These are phyloP conservation scores for Dryas octopetala DNA, from an alignment of 306 rosid species.

Conservation along the genomic window DNA sequence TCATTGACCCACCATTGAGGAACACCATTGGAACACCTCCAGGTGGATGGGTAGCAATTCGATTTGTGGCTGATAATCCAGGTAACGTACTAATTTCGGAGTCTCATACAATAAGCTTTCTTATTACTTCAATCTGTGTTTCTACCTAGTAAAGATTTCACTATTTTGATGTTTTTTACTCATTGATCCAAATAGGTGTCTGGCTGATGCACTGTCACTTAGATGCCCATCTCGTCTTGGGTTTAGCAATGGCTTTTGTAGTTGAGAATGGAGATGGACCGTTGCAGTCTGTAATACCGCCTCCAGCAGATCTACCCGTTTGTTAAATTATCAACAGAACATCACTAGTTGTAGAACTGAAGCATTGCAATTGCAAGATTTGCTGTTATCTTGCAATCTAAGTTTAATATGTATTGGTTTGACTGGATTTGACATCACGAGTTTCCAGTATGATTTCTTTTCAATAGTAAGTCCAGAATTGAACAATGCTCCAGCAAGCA, in stretches of 20 bases:
- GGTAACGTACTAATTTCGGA: conserved; percentile 35
- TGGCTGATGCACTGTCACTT: conserved; percentile 96
- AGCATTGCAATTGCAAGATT: conserved; percentile 23
- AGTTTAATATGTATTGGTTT: conserved; percentile 4
- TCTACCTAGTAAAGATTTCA: conserved; percentile 12
- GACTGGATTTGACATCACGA: conserved; percentile 19
- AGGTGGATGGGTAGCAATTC: conserved; percentile 98
- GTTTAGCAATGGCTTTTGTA: conserved; percentile 70
- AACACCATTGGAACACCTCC: conserved; percentile 88
- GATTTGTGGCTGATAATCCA: conserved; percentile 90
- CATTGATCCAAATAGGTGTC: conserved; percentile 49
- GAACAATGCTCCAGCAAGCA: conserved; percentile 29
- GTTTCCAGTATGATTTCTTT: conserved; percentile 7
- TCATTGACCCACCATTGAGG: conserved; percentile 73
- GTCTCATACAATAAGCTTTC: neutral
- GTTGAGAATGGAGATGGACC: conserved; percentile 86
- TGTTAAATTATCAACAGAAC: conserved; percentile 49
- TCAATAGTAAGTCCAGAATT: conserved; percentile 25
- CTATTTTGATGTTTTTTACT: conserved; percentile 10
- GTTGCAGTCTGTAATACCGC: conserved; percentile 76
- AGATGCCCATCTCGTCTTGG: conserved; percentile 73
- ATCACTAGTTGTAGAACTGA: conserved; percentile 21
- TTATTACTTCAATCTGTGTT: neutral
- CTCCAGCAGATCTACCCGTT: conserved; percentile 84
- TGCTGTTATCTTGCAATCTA: conserved; percentile 18